These are phyloP conservation scores for Paraphoma sp. DNA, from an alignment of 2,329 filamentous ascomycete genomes.

Conservation along the genomic window DNA sequence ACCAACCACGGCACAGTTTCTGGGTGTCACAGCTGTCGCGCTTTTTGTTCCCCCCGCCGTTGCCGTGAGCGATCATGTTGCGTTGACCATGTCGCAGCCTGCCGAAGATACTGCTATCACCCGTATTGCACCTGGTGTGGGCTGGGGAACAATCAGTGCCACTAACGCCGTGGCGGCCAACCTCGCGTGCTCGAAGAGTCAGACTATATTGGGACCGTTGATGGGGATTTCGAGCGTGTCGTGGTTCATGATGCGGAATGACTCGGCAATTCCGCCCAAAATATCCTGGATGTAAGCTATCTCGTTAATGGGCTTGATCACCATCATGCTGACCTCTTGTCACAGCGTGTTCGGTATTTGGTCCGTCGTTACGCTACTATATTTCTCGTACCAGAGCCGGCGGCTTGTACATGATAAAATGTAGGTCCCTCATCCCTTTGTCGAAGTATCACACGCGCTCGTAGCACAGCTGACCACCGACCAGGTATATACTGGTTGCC, in stretches of 20 bases:
- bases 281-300: constrained; percentile 20
- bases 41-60: too few species aligned
- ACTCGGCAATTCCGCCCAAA: constrained; percentile 14
- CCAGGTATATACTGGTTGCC: constrained; percentile 14
- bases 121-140: neutral
- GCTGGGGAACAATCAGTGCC: neutral
- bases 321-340: neutral
- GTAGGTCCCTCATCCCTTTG: constrained; percentile 3
- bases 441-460: neutral
- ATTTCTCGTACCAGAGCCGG: constrained; percentile 16
- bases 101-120: too few species aligned
- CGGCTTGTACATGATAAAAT: constrained; percentile 12
- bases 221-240: constrained; percentile 24
- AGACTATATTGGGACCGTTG: neutral
- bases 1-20: too few species aligned
- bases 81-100: too few species aligned
- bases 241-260: constrained; percentile 28
- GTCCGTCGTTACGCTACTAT: constrained; percentile 11
- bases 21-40: too few species aligned
- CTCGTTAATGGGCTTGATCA: neutral
- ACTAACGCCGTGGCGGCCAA: neutral
- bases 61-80: too few species aligned
- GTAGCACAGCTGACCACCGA: neutral
- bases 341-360: constrained; percentile 21
- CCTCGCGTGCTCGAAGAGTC: neutral